Evolutionary conservation across 2,329 filamentous ascomycete species (phyloP), one percentile per base, ranked within the genome.

Genomic region (Corinectria fuckeliana): DNA sequence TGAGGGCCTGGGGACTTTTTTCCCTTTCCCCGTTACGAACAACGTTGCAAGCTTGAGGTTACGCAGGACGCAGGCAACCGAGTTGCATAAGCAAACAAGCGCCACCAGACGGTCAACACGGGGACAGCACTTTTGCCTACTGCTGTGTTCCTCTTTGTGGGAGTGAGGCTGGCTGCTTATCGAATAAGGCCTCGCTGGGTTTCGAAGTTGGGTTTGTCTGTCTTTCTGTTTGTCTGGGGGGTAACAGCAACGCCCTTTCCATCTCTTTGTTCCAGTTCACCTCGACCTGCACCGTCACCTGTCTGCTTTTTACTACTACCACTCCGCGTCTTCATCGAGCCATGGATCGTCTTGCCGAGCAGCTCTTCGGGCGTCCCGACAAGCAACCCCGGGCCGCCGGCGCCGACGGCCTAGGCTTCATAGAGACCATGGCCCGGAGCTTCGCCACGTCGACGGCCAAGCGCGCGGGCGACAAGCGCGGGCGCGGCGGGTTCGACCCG

Each of bases 261-360:
- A 9, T 28, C n/a, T 45, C 42, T 45, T 45, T 45, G 42, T 45
- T 45, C 9, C 2, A 45, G n/a, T 3, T 16, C 18, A 10, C 26
- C 13, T 26, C 9, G n/a, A 45, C n/a, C n/a, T 26, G n/a, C 14
- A 14, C n/a, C 23, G 3, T 26, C 14, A 10, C 25, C n/a, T n/a
- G 41, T 26, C 26, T n/a, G 23, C 16, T 14, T 16, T n/a, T 34
- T 6, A 28, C 26, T 10, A 28, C 11, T n/a, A n/a, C 26, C 8
- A 8, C 14, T 16, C 5, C 4, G 11, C 20, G 11, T 23, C 5
- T 23, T 16, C n/a, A 18, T 18, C 16, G 18, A 8, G 28, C 30
- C 11, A 70, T 70, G 68, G 67, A 70, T 14, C 62, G 63, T 14
- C 67, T 70, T 50, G 59, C 68, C 14, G 62, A 70, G 18, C 68